These are phyloP conservation scores for Sphagnum magellanicum DNA, from an alignment of 228 moss, liverwort and hornwort genomes.

Conservation along the genomic window DNA sequence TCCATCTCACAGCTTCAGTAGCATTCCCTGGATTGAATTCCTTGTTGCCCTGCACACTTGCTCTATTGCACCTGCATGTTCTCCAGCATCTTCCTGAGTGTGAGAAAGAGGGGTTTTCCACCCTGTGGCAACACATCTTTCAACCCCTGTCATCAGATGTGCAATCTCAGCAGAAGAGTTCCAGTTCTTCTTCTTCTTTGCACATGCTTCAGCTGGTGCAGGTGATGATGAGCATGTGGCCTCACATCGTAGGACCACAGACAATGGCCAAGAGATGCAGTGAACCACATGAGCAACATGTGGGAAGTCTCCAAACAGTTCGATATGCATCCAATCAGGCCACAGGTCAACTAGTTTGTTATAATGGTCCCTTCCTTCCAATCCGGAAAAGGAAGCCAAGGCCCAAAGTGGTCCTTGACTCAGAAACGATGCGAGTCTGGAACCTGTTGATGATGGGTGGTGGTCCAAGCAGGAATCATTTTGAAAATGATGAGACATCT, in stretches of 20 bases:
- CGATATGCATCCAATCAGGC: slow-evolving; percentile 19
- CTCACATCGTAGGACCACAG: slow-evolving; percentile 10
- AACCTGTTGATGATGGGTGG: slow-evolving; percentile 47
- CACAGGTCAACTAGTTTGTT: slow-evolving; percentile 19
- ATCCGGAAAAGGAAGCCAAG: slow-evolving; percentile 41
- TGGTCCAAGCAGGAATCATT: slow-evolving; percentile 10
- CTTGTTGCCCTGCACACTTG: neutral
- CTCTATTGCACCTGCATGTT: slow-evolving; percentile 7
- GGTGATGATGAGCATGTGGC: slow-evolving; percentile 22
- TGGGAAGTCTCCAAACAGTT: slow-evolving; percentile 29
- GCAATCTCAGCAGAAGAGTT: slow-evolving; percentile 4
- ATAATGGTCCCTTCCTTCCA: slow-evolving; percentile 23
- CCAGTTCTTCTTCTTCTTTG: neutral
- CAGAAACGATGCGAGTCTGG: slow-evolving; percentile 56
- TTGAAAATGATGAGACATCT: slow-evolving; percentile 12
- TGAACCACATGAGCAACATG: slow-evolving; percentile 5
- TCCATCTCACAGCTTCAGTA: slow-evolving; percentile 3
- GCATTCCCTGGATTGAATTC: neutral
- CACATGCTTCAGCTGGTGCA: slow-evolving; percentile 8
- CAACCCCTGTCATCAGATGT: neutral
- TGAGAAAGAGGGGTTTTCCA: slow-evolving; percentile 14
- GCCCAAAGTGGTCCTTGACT: slow-evolving; percentile 58
- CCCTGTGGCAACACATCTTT: slow-evolving; percentile 17
- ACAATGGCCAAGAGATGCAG: slow-evolving; percentile 4
- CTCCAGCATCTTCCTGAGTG: slow-evolving; percentile 10